Percentiles rank a stretch among this genome's conserved stretches.
Conservation (phyloP, 2,329 filamentous ascomycete genomes). For the Sclerotinia glacialis region DNA sequence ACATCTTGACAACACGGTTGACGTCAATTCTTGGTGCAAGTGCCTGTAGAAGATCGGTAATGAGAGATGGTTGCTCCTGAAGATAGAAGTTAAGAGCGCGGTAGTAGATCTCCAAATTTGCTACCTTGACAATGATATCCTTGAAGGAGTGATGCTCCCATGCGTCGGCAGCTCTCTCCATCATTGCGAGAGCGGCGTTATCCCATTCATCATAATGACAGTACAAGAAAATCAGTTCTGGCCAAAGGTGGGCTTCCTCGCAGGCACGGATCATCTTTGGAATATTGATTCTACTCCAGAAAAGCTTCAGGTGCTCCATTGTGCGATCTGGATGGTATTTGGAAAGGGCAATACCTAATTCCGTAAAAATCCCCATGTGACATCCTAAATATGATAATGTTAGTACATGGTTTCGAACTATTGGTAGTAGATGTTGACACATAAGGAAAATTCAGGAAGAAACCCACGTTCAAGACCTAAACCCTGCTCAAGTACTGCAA, state of each 20-base stretch:
- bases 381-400: constrained; percentile 52
- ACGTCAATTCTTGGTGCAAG: constrained; percentile 94
- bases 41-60: constrained; percentile 92
- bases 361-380: constrained; percentile 97
- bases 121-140: constrained; percentile 95
- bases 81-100: constrained; percentile 95
- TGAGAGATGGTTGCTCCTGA: constrained; percentile 89
- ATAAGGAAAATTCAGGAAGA: background rate
- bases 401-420: constrained; percentile 14
- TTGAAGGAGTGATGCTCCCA: constrained; percentile 99
- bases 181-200: constrained; percentile 94
- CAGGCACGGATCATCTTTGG: constrained; percentile 93
- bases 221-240: constrained; percentile 96
- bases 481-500: constrained; percentile 88
- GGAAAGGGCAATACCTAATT: constrained; percentile 84
- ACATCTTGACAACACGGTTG: constrained; percentile 98
- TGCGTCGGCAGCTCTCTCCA: constrained; percentile 94
- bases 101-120: constrained; percentile 99
- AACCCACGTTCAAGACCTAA: constrained; percentile 60
- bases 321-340: constrained; percentile 94
- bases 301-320: constrained; percentile 98
- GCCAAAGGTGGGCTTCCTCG: constrained; percentile 95
- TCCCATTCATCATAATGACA: constrained; percentile 98
- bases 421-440: constrained; percentile 5
- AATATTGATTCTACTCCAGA: constrained; percentile 97